Evolutionary conservation across 164 flowering plant genomes (phyloP).

Genomic region (Dillenia turbinata): DNA sequence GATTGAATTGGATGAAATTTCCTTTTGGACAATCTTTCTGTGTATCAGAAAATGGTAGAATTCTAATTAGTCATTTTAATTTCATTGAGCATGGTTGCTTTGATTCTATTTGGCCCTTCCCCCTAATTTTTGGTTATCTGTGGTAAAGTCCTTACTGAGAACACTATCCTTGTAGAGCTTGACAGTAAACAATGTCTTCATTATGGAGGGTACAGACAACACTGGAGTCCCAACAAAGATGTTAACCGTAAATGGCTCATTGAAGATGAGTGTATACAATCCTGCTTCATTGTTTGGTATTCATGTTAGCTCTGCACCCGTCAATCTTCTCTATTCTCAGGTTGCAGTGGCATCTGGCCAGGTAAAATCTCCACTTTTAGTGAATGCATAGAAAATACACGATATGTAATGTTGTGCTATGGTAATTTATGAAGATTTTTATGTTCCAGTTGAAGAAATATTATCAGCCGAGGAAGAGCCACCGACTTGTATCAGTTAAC

Average conservation of each 20-base stretch:
- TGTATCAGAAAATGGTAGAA: too few species aligned
- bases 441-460: slow-evolving; percentile 76
- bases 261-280: slow-evolving; percentile 68
- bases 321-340: slow-evolving; percentile 67
- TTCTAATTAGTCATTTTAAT: too few species aligned
- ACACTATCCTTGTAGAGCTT: slow-evolving; percentile 58
- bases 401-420: too few species aligned
- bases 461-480: slow-evolving; percentile 87
- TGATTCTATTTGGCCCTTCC: too few species aligned
- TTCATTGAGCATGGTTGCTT: too few species aligned
- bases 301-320: slow-evolving; percentile 71
- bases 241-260: slow-evolving; percentile 65
- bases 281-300: slow-evolving; percentile 90
- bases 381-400: too few species aligned
- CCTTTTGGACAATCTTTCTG: too few species aligned
- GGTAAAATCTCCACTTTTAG: slow-evolving; percentile 27
- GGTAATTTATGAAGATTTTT: not conserved
- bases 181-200: slow-evolving; percentile 46
- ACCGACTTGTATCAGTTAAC: slow-evolving; percentile 36
- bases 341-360: slow-evolving; percentile 79
- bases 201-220: slow-evolving; percentile 69
- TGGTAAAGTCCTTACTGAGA: not conserved
- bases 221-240: slow-evolving; percentile 89
- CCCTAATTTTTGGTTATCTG: too few species aligned
- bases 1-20: too few species aligned